Conservation (phyloP, 2,329 filamentous ascomycete species). For the Ophiostoma tasmaniense region DNA sequence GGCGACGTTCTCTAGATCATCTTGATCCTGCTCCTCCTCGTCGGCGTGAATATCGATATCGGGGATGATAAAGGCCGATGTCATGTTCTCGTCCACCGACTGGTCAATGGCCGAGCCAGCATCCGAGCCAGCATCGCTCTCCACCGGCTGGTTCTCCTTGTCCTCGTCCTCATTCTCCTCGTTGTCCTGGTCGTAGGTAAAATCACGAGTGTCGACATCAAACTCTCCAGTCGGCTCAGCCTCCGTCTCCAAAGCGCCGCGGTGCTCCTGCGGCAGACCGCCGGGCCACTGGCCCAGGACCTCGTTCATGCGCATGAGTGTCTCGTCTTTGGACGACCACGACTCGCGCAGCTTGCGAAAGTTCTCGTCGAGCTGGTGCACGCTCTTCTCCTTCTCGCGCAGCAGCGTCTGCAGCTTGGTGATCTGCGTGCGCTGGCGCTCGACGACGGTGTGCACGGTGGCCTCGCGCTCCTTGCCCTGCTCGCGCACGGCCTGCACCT, state of each 20-base stretch:
- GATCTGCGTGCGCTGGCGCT: constrained; percentile 19
- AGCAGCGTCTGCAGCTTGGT: constrained; percentile 17
- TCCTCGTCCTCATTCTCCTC: not conserved
- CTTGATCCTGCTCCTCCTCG: constrained; percentile 4
- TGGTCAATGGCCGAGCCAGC: constrained; percentile 14
- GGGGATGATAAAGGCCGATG: constrained; percentile 23
- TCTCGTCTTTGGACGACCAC: constrained; percentile 20
- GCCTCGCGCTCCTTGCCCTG: constrained; percentile 17
- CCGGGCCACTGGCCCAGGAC: constrained; percentile 16
- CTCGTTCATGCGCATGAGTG: constrained; percentile 19
- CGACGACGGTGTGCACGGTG: constrained; percentile 13
- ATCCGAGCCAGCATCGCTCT: constrained; percentile 10
- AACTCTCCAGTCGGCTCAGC: constrained; percentile 9
- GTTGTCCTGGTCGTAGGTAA: constrained; percentile 6
- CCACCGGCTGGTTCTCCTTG: not conserved
- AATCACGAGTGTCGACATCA: constrained; percentile 12
- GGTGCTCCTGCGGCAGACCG: constrained; percentile 11
- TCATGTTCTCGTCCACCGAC: constrained; percentile 23
- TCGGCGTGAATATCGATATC: constrained; percentile 19
- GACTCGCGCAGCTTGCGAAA: constrained; percentile 21
- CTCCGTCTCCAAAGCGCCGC: constrained; percentile 4
- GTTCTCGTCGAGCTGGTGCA: constrained; percentile 21
- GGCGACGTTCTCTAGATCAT: not conserved
- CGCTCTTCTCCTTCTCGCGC: constrained; percentile 18
- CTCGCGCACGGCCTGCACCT: constrained; percentile 14